Base-by-base conservation (phyloP, 2,329 filamentous ascomycete species). In the Cladosporium sp. region DNA sequence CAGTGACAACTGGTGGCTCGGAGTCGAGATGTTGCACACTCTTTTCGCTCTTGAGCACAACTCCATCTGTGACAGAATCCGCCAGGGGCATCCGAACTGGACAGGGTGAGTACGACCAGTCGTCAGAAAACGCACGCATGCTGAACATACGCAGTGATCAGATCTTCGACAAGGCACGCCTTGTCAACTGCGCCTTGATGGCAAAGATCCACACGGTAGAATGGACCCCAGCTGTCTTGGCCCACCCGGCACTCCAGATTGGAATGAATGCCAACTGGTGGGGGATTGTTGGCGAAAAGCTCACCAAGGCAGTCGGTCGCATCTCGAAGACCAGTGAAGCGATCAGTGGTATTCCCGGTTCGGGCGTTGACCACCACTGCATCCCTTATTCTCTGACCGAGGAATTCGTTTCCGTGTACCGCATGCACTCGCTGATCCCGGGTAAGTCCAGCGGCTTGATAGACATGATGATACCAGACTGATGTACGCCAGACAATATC, bases 191-290 rank as follows among this genome's bases (percentile, higher is more conserved):
- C 42, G 72, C 72, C 0, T 60, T 76, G 7, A 75, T 75, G 72
- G 73, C 73, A 4, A 76, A 77, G 59, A 75, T 76, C 37, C 73
- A 76, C 54, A 76, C 73, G 0, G 67, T 75, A 3, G 73, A 76
- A 58, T 76, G 73, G 73, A 76, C 73, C 3, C 73, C 72, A 2
- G 73, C 72, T 3, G 74, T 77, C 27, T 64, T 76, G 2, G 66
- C 68, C 0, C 73, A 76, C 39, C 74, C 73, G 18, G 65, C 64
- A 0, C 61, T 75, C 1, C 51, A 75, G 47, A 62, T 74, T n/a
- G 65, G 57, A 43, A 74, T 75, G 73, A 60, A 61, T 15, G 70
- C 70, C 30, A 75, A 75, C 53, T 75, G 72, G 73, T 75, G 70
- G 70, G 72, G 72, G 2, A 54, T 75, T 4, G 63, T 67, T 7